These are phyloP conservation scores for Aspergillus latus DNA, from an alignment of 2,329 filamentous ascomycete species.

Conservation along the genomic window DNA sequence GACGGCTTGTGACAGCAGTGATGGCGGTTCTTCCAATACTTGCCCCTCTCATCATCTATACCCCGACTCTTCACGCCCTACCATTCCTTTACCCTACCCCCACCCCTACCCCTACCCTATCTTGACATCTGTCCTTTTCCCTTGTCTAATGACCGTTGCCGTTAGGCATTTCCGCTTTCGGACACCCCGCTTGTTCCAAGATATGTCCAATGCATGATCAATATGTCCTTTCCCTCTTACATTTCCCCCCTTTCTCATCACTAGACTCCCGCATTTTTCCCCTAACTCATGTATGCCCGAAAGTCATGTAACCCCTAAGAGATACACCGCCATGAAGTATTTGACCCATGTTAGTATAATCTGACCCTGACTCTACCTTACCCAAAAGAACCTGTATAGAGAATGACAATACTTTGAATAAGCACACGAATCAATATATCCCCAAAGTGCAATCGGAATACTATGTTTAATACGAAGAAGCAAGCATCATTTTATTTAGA, in stretches of 20 bases:
- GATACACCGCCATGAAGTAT: constrained; percentile 36
- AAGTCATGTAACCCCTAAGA: constrained; percentile 44
- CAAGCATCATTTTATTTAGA: too few relatives aligned
- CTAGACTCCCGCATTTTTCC: constrained; percentile 19
- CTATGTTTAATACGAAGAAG: too few relatives aligned
- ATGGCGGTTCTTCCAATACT: constrained; percentile 2
- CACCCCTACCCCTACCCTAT: constrained; percentile 13
- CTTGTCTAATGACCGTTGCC: not conserved
- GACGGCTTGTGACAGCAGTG: not conserved
- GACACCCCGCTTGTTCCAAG: constrained; percentile 21
- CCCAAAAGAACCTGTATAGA: constrained; percentile 31
- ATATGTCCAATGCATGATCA: constrained; percentile 21
- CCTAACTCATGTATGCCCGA: constrained; percentile 39
- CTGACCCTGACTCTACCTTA: constrained; percentile 20
- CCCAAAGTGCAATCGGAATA: not conserved
- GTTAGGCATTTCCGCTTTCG: constrained; percentile 20
- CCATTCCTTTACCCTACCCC: not conserved
- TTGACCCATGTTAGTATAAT: constrained; percentile 23
- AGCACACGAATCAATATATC: not conserved
- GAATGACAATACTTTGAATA: constrained; percentile 23
- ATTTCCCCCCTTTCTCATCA: constrained; percentile 27
- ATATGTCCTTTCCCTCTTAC: constrained; percentile 10
- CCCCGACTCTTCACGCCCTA: not conserved
- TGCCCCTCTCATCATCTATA: constrained; percentile 7
- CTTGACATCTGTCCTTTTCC: constrained; percentile 6